These are phyloP conservation scores for Setaria italica DNA, from an alignment of 202 grass and related monocot species.

Conservation along the genomic window DNA sequence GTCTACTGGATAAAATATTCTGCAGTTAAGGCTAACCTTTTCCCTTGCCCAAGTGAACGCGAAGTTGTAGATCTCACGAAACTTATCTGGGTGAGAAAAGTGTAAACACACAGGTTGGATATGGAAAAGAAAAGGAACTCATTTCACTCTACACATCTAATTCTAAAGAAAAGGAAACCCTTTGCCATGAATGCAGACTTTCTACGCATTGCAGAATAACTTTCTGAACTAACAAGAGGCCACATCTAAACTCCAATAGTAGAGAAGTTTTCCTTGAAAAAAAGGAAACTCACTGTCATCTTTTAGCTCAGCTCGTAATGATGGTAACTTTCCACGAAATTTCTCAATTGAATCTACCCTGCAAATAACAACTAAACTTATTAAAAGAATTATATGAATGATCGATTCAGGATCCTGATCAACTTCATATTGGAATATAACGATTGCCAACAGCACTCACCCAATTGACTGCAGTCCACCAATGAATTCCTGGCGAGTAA, in stretches of 20 bases:
- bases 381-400: constrained; percentile 19
- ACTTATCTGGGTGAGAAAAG: constrained; percentile 80
- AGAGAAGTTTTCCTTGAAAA: constrained; percentile 5
- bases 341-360: constrained; percentile 96
- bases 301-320: constrained; percentile 86
- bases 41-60: constrained; percentile 97
- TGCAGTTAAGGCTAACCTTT: constrained; percentile 65
- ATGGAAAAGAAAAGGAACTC: constrained; percentile 31
- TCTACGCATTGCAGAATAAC: constrained; percentile 3
- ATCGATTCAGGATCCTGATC: constrained; percentile 17
- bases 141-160: constrained; percentile 2
- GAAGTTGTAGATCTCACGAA: constrained; percentile 98
- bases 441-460: constrained; percentile 55
- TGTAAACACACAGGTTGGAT: constrained; percentile 38
- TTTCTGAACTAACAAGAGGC: background rate
- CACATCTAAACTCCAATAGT: background rate
- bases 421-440: background rate
- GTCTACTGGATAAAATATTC: constrained; percentile 29
- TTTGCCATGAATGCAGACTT: constrained; percentile 14
- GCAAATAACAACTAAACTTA: constrained; percentile 47
- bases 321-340: constrained; percentile 86
- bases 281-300: constrained; percentile 73
- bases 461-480: constrained; percentile 91
- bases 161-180: background rate
- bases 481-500: constrained; percentile 87